Conservation (phyloP, 2,329 filamentous ascomycete species). For the Gnomoniopsis smithogilvyi region DNA sequence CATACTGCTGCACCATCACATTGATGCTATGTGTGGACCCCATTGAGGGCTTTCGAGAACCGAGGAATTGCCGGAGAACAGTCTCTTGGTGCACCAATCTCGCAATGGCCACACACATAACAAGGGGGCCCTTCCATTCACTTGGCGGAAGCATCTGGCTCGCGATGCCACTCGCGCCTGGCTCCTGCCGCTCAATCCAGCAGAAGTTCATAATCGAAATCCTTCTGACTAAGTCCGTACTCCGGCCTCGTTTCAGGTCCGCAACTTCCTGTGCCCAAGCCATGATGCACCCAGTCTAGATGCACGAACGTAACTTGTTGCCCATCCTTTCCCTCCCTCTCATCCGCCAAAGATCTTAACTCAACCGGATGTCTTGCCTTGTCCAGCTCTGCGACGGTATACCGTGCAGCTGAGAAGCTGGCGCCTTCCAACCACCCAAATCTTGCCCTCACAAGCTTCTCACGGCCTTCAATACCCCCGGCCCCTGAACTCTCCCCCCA, state of each 20-base stretch:
- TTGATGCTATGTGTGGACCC: too few species aligned
- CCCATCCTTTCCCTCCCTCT: conserved; percentile 41
- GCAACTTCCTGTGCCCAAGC: conserved; percentile 60
- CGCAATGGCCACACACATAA: too few species aligned
- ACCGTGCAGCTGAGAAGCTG: conserved; percentile 56
- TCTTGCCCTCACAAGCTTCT: conserved; percentile 38
- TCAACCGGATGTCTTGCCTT: conserved; percentile 58
- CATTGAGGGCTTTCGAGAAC: too few species aligned
- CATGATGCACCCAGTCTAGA: conserved; percentile 61
- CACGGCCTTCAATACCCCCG: not conserved
- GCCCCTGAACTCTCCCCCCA: conserved; percentile 19
- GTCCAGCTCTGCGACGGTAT: conserved; percentile 51
- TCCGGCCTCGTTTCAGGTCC: conserved; percentile 51
- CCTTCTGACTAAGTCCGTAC: conserved; percentile 41
- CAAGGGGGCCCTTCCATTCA: too few species aligned
- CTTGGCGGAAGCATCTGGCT: not conserved
- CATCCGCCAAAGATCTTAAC: conserved; percentile 34
- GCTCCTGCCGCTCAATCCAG: conserved; percentile 28
- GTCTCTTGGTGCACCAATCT: too few species aligned
- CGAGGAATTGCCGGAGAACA: too few species aligned
- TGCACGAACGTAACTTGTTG: conserved; percentile 43
- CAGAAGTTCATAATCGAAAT: conserved; percentile 42
- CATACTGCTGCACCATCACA: too few species aligned
- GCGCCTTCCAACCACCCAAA: conserved; percentile 45
- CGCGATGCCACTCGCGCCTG: not conserved